Evolutionary conservation across 495 filamentous ascomycete species (phyloP).

Genomic region (Clavariopsis aquatica): DNA sequence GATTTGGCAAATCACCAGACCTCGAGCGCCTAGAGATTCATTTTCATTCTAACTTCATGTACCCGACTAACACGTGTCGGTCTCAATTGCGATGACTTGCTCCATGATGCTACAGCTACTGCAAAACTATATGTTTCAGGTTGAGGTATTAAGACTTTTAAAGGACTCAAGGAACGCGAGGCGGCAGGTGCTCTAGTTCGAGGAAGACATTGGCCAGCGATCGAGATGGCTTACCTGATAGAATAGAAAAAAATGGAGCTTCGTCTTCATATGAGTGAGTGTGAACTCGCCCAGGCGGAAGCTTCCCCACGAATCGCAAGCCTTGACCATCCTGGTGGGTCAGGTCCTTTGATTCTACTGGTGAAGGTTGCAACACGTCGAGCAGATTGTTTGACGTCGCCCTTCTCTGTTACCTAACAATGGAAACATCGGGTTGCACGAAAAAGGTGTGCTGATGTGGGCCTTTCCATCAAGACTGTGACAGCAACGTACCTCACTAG

Average conservation of each 20-base stretch:
- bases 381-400: background rate
- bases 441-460: background rate
- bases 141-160: conserved; percentile 9
- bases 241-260: conserved; percentile 22
- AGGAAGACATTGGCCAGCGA: conserved; percentile 5
- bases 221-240: background rate
- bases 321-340: conserved; percentile 15
- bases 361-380: conserved; percentile 12
- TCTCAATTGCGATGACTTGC: conserved; percentile 7
- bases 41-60: conserved; percentile 16
- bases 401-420: conserved; percentile 28
- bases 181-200: conserved; percentile 6
- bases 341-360: conserved; percentile 10
- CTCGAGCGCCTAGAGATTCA: conserved; percentile 2
- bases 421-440: conserved; percentile 1
- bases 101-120: background rate
- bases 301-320: conserved; percentile 16
- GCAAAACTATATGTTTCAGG: conserved; percentile 5
- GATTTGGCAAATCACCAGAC: conserved; percentile 40
- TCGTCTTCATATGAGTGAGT: conserved; percentile 4
- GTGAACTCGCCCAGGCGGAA: background rate
- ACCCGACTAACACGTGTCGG: conserved; percentile 8
- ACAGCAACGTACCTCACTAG: background rate
- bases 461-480: background rate
- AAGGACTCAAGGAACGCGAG: background rate